Percentiles rank a stretch among this genome's conserved stretches.
Conservation (phyloP, 2,329 filamentous ascomycete genomes). For the Apiospora saccharicola region DNA sequence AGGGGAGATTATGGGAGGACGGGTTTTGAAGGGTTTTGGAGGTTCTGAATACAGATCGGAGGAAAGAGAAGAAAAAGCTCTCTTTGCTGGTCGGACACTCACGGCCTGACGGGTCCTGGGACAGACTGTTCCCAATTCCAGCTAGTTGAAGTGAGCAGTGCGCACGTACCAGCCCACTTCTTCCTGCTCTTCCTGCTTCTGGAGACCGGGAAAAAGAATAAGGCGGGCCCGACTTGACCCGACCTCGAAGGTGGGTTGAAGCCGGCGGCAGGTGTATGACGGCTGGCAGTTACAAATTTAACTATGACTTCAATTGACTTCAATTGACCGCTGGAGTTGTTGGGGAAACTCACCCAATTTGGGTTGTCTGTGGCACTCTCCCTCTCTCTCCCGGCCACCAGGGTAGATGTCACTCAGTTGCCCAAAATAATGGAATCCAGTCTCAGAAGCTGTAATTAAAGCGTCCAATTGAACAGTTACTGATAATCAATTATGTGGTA, state of each 20-base stretch:
- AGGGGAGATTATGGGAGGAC: conserved; percentile 62
- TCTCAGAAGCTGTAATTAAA: neutral
- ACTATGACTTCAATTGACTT: neutral
- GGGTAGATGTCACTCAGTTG: neutral
- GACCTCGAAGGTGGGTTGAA: neutral
- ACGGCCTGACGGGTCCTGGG: conserved; percentile 20
- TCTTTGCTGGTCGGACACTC: conserved; percentile 18
- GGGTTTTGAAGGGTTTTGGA: conserved; percentile 19
- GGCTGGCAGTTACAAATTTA: neutral
- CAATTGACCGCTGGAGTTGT: neutral
- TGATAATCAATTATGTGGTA: neutral
- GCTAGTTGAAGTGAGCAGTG: conserved; percentile 7
- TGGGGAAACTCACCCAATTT: conserved; percentile 10
- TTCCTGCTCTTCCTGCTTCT: neutral
- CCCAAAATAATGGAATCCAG: too few relatives aligned
- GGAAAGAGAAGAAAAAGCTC: conserved; percentile 21
- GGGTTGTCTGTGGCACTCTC: neutral
- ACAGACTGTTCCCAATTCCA: conserved; percentile 20
- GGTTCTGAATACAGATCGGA: conserved; percentile 20
- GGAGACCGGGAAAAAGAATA: conserved; percentile 22
- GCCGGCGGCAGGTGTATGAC: neutral
- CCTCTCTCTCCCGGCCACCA: neutral
- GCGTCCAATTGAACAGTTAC: neutral
- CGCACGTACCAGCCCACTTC: conserved; percentile 19
- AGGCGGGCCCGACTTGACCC: conserved; percentile 21